Evolutionary conservation across 495 filamentous ascomycete genomes (phyloP), one percentile per base, ranked within the genome.

Genomic region (Parathielavia appendiculata): DNA sequence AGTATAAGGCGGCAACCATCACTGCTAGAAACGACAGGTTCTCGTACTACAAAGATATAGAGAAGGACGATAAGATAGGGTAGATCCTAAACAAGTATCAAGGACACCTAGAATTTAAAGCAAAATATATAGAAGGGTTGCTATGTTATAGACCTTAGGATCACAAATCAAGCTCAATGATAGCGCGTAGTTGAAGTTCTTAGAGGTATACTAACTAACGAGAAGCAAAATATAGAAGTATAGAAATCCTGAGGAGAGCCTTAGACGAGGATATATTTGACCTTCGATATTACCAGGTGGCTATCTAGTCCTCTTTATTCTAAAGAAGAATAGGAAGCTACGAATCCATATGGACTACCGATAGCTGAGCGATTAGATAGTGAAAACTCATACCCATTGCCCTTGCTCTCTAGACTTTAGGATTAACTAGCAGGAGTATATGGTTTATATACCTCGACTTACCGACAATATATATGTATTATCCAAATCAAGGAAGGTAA

Each of bases 341-440:
- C 16, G 23, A 22, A 22, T 58, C 8, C 34, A 5, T 35, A 17
- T 58, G 5, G 47, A 58, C 39, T 58, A 58, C 40, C 39, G 30
- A 45, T 9, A 35, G 19, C 22, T 58, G 16, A 52, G 52, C 26
- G 26, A 36, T 5, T 8, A 44, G 11, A 58, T 38, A 0, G 39
- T 58, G 4, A 59, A 59, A 59, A 59, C 20, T 30, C 39, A 5
- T 59, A 59, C 34, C 41, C 32, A 0, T 34, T 59, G 34, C 57
- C 49, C 0, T 14, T 54, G 30, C 53, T 59, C 17, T 8, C 8
- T 4, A 1, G 44, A 2, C 14, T 59, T n/a, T 32, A 17, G 41
- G 49, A 53, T 19, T n/a, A 34, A 13, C 26, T 59, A 13, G 3
- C 1, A 20, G 40, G 40, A 11, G 49, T 30, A 2, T 5, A 48